Evolutionary conservation across 441 rosid species (phyloP), one percentile per base, ranked within the genome.

Genomic region (Eruca vesicaria): DNA sequence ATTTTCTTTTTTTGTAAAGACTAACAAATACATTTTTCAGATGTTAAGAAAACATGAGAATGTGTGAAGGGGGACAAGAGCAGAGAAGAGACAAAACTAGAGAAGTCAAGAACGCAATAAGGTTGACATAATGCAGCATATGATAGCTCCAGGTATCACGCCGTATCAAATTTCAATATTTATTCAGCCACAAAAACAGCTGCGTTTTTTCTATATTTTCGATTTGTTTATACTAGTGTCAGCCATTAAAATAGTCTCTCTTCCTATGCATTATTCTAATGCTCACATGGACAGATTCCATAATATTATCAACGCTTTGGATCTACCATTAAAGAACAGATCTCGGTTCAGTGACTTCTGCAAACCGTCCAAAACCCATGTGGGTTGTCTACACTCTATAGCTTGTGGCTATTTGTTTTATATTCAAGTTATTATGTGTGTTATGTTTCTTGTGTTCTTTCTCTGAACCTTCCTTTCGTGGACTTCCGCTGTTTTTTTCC

Each of bases 281-380:
- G 77, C 69, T 72, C 81, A 72, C 73, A 72, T 72, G 77, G 69
- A 67, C 77, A 48, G 65, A 59, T 68, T 73, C 65, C 75, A 35
- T 66, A 69, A 63, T 65, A n/a, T 31, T 19, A 48, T 58, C 8
- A 58, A 58, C 66, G 66, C 59, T 80, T 81, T 81, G 86, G 89
- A 90, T 88, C 91, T 77, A 80, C 84, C 72, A 77, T 60, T 77
- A 75, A 72, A 60, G 68, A 78, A 43, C 75, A 62, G 78, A 82
- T 82, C 82, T 83, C 78, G 76, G 66, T 66, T 68, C 72, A 73
- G 75, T 53, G 74, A 53, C 59, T 80, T 80, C 72, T 72, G 69
- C 72, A 84, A 85, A 82, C 88, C 85, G 69, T 67, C 59, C 73
- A 85, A 58, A 85, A 84, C 87, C 86, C 85, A 72, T 66, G 78